Conservation (phyloP, 345 rosid species). For the Limnanthes douglasii region DNA sequence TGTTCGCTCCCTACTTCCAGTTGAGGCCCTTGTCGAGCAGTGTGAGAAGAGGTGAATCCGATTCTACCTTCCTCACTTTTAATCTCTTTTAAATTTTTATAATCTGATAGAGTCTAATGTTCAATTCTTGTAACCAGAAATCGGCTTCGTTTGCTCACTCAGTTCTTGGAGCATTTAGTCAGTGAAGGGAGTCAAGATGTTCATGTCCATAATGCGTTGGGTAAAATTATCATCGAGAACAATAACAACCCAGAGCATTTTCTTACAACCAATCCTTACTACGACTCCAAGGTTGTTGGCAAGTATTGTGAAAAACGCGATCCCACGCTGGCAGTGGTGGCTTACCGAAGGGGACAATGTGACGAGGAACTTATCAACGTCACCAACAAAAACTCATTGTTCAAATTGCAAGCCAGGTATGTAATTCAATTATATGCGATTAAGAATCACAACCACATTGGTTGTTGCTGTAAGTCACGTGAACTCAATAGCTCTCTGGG, state of each 20-base stretch:
- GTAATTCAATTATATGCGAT: too few species aligned
- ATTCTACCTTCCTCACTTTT: slow-evolving; percentile 1
- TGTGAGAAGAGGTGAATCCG: slow-evolving; percentile 65
- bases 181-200: slow-evolving; percentile 99
- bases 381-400: slow-evolving; percentile 94
- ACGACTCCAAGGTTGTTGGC: slow-evolving; percentile 96
- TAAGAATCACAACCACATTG: too few species aligned
- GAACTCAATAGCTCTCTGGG: too few species aligned
- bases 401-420: slow-evolving; percentile 97
- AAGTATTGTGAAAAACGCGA: slow-evolving; percentile 99
- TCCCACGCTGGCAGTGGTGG: slow-evolving; percentile 98
- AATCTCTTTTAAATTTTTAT: background rate
- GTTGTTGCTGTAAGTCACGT: too few species aligned
- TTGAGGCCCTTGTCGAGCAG: slow-evolving; percentile 78
- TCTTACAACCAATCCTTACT: slow-evolving; percentile 95
- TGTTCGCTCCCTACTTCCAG: slow-evolving; percentile 72
- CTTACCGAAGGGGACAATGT: slow-evolving; percentile 96
- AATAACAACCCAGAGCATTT: slow-evolving; percentile 99
- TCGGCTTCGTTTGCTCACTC: slow-evolving; percentile 98
- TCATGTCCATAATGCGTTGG: slow-evolving; percentile 98
- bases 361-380: slow-evolving; percentile 96
- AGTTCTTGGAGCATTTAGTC: slow-evolving; percentile 98
- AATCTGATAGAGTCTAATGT: slow-evolving; percentile 11
- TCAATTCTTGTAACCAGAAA: slow-evolving; percentile 39
- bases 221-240: slow-evolving; percentile 98